Conservation (phyloP, 352 stramenopile species). For the Pythium insidiosum region DNA sequence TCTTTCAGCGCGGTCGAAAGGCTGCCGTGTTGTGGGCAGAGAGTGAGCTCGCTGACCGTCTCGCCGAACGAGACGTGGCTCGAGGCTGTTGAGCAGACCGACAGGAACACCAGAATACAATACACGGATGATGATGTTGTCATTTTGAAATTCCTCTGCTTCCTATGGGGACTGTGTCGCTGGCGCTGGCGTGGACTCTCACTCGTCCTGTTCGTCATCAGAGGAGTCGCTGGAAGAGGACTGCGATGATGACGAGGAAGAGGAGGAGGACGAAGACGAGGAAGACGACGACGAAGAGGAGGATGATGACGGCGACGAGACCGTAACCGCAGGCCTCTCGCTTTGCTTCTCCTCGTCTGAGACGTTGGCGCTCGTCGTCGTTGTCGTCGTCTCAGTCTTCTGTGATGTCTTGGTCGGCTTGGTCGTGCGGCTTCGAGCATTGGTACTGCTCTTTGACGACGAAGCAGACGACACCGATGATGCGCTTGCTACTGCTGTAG, state of each 20-base stretch:
- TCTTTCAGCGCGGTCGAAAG: slow-evolving; percentile 51
- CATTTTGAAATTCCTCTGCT: too few species aligned
- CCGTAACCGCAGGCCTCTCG: slow-evolving; percentile 32
- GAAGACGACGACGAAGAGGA: slow-evolving; percentile 32
- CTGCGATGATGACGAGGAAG: slow-evolving; percentile 20
- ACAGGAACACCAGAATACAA: background rate
- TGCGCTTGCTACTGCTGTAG: background rate
- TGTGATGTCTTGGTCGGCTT: too few species aligned
- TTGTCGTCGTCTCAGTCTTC: slow-evolving; percentile 15
- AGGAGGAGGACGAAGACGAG: slow-evolving; percentile 34
- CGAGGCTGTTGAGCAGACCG: too few species aligned
- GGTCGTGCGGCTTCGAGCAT: background rate
- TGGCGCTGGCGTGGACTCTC: too few species aligned
- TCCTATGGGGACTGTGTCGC: too few species aligned
- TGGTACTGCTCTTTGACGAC: background rate
- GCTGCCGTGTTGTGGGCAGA: slow-evolving; percentile 40
- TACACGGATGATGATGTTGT: background rate
- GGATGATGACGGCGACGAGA: slow-evolving; percentile 30
- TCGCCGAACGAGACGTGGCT: too few species aligned
- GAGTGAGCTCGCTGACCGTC: slow-evolving; percentile 1
- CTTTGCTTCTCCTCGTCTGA: slow-evolving; percentile 42
- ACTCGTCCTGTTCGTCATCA: slow-evolving; percentile 22
- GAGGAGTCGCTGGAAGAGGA: slow-evolving; percentile 48
- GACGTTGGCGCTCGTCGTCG: slow-evolving; percentile 15
- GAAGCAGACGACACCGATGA: background rate